Conservation (phyloP, 345 rosid genomes). For the Barbarea vulgaris region DNA sequence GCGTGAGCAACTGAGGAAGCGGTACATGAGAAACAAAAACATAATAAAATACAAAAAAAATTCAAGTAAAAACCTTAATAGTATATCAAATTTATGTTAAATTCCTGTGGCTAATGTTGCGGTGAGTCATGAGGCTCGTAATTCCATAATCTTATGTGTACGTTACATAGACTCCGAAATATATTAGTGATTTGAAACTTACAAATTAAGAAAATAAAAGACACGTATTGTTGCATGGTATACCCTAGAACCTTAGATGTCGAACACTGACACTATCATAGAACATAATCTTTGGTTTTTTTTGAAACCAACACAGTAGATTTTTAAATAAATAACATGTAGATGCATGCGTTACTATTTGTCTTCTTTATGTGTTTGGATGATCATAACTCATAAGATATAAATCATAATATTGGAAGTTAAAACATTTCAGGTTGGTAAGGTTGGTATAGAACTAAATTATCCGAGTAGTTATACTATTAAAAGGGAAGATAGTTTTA, state of each 20-base stretch:
- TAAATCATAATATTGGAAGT: conserved; percentile 17
- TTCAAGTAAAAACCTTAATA: too few relatives aligned
- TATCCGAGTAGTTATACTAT: too few relatives aligned
- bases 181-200: background rate
- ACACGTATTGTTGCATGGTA: conserved; percentile 13
- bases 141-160: background rate
- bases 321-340: background rate
- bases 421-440: conserved; percentile 25
- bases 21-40: background rate
- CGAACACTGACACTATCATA: conserved; percentile 8
- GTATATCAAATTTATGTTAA: background rate
- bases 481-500: too few relatives aligned
- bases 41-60: background rate
- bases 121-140: background rate
- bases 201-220: background rate
- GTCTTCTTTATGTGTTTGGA: conserved; percentile 14
- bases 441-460: too few relatives aligned
- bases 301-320: background rate
- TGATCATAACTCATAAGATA: conserved; percentile 4
- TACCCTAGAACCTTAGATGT: conserved; percentile 10
- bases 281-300: conserved; percentile 5
- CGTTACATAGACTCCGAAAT: background rate
- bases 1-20: background rate
- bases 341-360: background rate
- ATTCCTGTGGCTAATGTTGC: background rate